A percentile compares a stretch with the other conserved stretches of the same genome.
phyloP scores from a whole-genome alignment of 140 eudicot genomes.

The Ambrosia hybrid region DNA sequence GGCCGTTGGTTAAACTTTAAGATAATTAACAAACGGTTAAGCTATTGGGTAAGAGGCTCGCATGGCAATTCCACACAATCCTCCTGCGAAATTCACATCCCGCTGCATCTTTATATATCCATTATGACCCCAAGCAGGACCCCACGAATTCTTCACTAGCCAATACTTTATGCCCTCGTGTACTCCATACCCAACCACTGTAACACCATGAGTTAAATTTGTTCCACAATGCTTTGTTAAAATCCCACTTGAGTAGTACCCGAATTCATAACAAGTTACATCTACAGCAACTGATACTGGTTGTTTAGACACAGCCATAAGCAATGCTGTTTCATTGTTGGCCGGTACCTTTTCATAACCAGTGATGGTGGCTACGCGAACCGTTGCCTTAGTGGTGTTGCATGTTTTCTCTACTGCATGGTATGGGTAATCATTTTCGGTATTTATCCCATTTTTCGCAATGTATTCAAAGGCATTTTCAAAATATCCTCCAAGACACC shows the following conservation, averaged over 20 bases:
- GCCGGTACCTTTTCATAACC: constrained; percentile 20
- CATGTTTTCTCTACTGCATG: constrained; percentile 32
- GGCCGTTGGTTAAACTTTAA: neutral
- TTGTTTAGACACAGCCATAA: constrained; percentile 17
- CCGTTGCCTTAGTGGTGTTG: constrained; percentile 1
- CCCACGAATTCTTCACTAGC: constrained; percentile 41
- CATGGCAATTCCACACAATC: constrained; percentile 6
- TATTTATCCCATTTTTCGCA: constrained; percentile 36
- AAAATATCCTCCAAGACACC: constrained; percentile 37
- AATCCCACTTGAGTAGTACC: constrained; percentile 26
- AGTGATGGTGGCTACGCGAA: constrained; percentile 27
- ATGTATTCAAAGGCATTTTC: constrained; percentile 32
- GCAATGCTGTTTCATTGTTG: constrained; percentile 14
- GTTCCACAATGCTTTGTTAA: constrained; percentile 23
- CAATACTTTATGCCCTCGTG: constrained; percentile 36
- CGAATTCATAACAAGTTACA: constrained; percentile 5
- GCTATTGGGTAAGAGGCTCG: constrained; percentile 6
- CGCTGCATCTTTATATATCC: constrained; percentile 5
- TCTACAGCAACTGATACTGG: constrained; percentile 21
- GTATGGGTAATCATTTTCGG: constrained; percentile 38
- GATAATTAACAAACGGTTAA: neutral
- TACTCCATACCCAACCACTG: constrained; percentile 33
- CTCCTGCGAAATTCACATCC: neutral
- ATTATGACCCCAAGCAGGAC: neutral
- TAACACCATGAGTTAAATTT: constrained; percentile 32